Evolutionary conservation across 2,329 filamentous ascomycete species (phyloP).

Genomic region (Xylaria sp.): DNA sequence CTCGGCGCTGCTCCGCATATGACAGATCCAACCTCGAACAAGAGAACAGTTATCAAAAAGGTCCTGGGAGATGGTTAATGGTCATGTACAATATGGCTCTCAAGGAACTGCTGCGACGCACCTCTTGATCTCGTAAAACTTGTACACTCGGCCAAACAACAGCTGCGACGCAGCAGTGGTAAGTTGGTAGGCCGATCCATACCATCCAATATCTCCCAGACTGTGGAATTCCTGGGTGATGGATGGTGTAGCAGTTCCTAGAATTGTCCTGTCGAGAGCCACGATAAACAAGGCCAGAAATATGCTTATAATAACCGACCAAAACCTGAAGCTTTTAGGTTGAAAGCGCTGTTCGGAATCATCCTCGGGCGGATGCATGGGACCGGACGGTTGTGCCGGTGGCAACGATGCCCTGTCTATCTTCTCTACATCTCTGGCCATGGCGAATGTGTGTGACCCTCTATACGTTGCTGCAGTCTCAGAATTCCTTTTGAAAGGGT

Average conservation of each 20-base stretch:
- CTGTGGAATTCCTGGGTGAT: slow-evolving; percentile 69
- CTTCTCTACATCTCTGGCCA: slow-evolving; percentile 40
- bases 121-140: slow-evolving; percentile 63
- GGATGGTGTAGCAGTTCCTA: slow-evolving; percentile 64
- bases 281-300: slow-evolving; percentile 68
- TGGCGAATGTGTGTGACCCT: slow-evolving; percentile 13
- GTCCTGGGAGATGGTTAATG: slow-evolving; percentile 46
- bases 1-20: slow-evolving; percentile 65
- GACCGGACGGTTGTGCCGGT: slow-evolving; percentile 11
- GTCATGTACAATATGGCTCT: slow-evolving; percentile 8
- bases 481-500: slow-evolving; percentile 34
- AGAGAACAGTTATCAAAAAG: slow-evolving; percentile 59
- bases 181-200: slow-evolving; percentile 70
- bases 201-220: slow-evolving; percentile 72
- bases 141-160: slow-evolving; percentile 65
- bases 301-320: slow-evolving; percentile 65
- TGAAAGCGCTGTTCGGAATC: slow-evolving; percentile 58
- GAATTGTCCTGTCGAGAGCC: slow-evolving; percentile 67
- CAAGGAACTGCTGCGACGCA: slow-evolving; percentile 44
- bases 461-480: slow-evolving; percentile 30
- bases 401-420: slow-evolving; percentile 12
- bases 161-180: slow-evolving; percentile 67
- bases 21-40: slow-evolving; percentile 66
- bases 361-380: slow-evolving; percentile 12
- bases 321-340: slow-evolving; percentile 65